Conservation (phyloP, 1,284 basidiomycete genomes). For the Cutaneotrichosporon dermatis region DNA sequence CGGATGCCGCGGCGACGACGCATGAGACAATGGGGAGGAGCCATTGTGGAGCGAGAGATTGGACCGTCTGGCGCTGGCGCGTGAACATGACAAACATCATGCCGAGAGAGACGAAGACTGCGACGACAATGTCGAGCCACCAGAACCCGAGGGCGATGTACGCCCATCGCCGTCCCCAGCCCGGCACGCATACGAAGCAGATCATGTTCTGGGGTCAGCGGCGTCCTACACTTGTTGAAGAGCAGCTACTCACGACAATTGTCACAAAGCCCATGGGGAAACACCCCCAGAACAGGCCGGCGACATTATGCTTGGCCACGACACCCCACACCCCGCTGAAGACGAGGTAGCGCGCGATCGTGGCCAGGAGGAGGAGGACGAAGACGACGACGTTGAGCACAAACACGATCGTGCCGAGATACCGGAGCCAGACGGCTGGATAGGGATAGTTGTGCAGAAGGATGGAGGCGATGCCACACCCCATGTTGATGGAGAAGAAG, state of each 20-base stretch:
- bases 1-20: conserved; percentile 64
- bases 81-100: conserved; percentile 64
- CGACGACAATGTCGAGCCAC: conserved; percentile 65
- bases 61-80: conserved; percentile 58
- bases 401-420: conserved; percentile 56
- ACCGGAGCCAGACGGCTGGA: conserved; percentile 45
- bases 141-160: conserved; percentile 65
- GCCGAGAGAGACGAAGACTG: conserved; percentile 60
- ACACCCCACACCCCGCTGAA: conserved; percentile 58
- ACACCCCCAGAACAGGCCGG: conserved; percentile 63
- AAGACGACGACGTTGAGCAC: conserved; percentile 65
- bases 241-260: conserved; percentile 51
- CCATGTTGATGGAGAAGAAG: conserved; percentile 48
- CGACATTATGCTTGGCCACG: conserved; percentile 59
- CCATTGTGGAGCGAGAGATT: conserved; percentile 60
- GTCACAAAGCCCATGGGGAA: conserved; percentile 69
- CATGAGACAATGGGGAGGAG: conserved; percentile 68
- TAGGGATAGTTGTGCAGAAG: conserved; percentile 52
- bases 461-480: conserved; percentile 51
- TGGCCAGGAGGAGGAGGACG: conserved; percentile 54
- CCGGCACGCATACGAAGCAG: conserved; percentile 46
- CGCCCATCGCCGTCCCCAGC: conserved; percentile 57
- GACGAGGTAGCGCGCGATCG: conserved; percentile 55
- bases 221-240: no score
- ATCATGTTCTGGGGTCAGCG: conserved; percentile 47